Evolutionary conservation across 2,329 filamentous ascomycete species (phyloP).

Genomic region (Cladosporium sp.): DNA sequence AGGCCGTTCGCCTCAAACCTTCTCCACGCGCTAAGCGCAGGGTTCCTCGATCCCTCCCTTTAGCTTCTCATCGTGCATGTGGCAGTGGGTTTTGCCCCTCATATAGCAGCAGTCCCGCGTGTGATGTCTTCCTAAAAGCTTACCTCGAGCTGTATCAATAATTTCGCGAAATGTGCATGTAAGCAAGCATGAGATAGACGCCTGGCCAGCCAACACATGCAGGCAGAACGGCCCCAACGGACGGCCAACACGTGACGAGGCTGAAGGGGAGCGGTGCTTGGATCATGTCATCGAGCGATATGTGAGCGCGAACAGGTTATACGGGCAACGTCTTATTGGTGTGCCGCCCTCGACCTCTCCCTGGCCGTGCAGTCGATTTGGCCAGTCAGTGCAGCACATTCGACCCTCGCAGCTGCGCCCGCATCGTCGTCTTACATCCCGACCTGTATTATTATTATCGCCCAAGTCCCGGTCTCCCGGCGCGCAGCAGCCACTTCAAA

Average conservation of each 20-base stretch:
- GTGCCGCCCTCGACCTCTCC: slow-evolving; percentile 2
- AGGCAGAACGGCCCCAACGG: neutral
- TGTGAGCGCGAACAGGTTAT: slow-evolving; percentile 15
- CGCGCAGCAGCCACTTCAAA: neutral
- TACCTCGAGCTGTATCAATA: neutral
- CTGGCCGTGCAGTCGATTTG: slow-evolving; percentile 5
- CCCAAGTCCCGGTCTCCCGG: neutral
- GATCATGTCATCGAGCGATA: slow-evolving; percentile 3
- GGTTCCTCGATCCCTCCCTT: neutral
- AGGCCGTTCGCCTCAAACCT: neutral
- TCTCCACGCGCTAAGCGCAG: slow-evolving; percentile 12
- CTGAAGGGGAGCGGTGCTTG: neutral
- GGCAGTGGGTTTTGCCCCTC: neutral
- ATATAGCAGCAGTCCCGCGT: neutral
- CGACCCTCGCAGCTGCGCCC: slow-evolving; percentile 10
- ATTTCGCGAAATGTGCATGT: neutral
- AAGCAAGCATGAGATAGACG: neutral
- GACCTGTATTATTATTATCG: neutral
- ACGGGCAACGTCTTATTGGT: slow-evolving; percentile 18
- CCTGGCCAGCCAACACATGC: neutral
- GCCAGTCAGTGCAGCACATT: neutral
- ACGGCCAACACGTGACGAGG: neutral
- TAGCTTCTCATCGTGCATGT: slow-evolving; percentile 3
- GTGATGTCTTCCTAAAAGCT: neutral
- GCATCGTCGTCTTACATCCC: slow-evolving; percentile 15